Percentiles rank a stretch among this genome's conserved stretches.
Evolutionary conservation across 352 stramenopile species (phyloP).

Genomic region (Pilasporangium apinafurcum): DNA sequence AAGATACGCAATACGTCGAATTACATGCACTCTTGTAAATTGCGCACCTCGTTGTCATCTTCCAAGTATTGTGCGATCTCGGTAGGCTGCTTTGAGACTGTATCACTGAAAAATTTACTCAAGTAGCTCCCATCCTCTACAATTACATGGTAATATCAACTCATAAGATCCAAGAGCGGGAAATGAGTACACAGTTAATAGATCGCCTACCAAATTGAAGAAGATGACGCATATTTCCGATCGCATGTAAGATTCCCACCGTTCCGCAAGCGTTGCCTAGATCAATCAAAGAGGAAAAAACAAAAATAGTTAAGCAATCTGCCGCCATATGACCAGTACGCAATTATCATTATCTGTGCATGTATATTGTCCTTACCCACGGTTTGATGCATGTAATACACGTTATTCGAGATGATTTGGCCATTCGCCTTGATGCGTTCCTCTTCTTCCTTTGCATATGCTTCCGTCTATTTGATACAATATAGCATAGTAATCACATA

Average conservation of each 20-base stretch:
- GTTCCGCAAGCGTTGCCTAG: constrained; percentile 94
- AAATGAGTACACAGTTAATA: not conserved
- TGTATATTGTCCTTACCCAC: too few relatives aligned
- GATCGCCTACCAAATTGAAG: constrained; percentile 45
- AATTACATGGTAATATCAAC: too few relatives aligned
- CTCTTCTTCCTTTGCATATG: constrained; percentile 64
- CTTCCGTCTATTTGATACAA: constrained; percentile 43
- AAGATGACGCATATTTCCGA: constrained; percentile 88
- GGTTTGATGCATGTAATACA: constrained; percentile 94
- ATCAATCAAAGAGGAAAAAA: constrained; percentile 2
- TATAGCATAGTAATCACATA: not conserved
- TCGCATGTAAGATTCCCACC: constrained; percentile 92
- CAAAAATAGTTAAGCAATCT: not conserved
- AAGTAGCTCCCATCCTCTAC: constrained; percentile 63
- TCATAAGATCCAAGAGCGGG: not conserved
- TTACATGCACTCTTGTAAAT: not conserved
- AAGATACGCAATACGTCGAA: not conserved
- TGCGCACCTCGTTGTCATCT: constrained; percentile 76
- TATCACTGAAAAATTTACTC: constrained; percentile 79
- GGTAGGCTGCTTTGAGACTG: constrained; percentile 62
- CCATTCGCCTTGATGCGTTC: constrained; percentile 61
- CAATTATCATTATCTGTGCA: too few relatives aligned
- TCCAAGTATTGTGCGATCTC: constrained; percentile 88
- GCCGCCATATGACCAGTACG: too few relatives aligned
- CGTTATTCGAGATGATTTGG: constrained; percentile 65